Evolutionary conservation across 2,329 filamentous ascomycete species (phyloP).

Genomic region (Talaromyces atroroseus): DNA sequence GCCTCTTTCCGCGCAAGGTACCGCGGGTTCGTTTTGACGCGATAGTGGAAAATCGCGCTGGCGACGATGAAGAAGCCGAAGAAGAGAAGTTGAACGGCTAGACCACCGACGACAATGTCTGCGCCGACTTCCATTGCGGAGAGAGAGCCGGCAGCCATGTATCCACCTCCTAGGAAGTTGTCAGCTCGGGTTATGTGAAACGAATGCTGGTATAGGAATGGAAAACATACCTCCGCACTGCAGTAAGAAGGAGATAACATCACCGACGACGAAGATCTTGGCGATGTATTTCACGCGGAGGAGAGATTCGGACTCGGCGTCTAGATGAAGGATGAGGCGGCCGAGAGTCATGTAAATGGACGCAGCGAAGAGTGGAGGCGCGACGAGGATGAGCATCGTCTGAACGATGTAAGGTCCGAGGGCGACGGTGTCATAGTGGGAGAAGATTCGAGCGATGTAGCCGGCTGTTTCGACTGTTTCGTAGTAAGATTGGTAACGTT

Average conservation of each 20-base stretch:
- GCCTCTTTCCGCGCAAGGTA: background rate
- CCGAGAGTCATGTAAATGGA: constrained; percentile 31
- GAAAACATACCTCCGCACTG: constrained; percentile 23
- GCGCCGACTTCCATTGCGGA: background rate
- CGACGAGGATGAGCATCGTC: constrained; percentile 28
- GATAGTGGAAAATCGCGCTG: constrained; percentile 20
- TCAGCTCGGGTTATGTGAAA: constrained; percentile 14
- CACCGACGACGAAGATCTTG: constrained; percentile 27
- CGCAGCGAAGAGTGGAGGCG: constrained; percentile 33
- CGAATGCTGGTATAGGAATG: constrained; percentile 26
- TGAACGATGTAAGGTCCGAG: constrained; percentile 26
- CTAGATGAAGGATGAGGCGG: constrained; percentile 23
- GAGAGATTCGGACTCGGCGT: constrained; percentile 23
- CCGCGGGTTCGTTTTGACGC: background rate
- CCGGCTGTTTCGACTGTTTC: constrained; percentile 21
- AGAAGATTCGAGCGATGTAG: constrained; percentile 23
- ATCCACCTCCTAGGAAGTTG: constrained; percentile 26
- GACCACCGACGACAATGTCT: constrained; percentile 25
- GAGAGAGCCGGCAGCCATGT: constrained; percentile 9
- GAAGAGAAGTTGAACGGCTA: constrained; percentile 28
- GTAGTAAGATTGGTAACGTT: too few species aligned
- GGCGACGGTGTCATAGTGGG: constrained; percentile 21
- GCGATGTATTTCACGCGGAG: constrained; percentile 27
- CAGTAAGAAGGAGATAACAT: constrained; percentile 29
- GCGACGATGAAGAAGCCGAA: constrained; percentile 26